Conservation (phyloP, 768 basidiomycete genomes). For the Albatrellus ellisii region DNA sequence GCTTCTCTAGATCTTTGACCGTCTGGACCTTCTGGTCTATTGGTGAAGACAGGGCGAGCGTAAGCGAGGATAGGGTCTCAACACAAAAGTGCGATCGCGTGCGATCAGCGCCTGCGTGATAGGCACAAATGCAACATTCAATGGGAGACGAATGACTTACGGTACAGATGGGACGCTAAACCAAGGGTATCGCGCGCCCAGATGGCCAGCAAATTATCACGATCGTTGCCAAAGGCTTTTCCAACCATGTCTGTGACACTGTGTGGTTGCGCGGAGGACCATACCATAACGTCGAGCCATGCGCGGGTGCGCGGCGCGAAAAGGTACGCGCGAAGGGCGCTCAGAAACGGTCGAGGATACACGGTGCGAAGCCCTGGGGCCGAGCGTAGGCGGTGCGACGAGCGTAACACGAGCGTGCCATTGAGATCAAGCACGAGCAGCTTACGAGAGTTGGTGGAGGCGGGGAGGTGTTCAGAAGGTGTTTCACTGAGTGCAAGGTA, state of each 20-base stretch:
- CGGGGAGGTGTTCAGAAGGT: conserved; percentile 17
- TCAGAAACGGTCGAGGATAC: conserved; percentile 55
- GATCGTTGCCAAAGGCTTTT: conserved; percentile 35
- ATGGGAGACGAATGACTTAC: conserved; percentile 33
- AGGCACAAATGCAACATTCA: background rate
- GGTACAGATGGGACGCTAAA: conserved; percentile 42
- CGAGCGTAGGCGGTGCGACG: conserved; percentile 19
- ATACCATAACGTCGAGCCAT: conserved; percentile 81
- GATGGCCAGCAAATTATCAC: conserved; percentile 37
- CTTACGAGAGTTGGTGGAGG: conserved; percentile 31
- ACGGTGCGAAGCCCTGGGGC: conserved; percentile 21
- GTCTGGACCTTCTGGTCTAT: conserved; percentile 32
- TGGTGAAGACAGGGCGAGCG: conserved; percentile 1
- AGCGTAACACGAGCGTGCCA: conserved; percentile 57
- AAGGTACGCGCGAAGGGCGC: conserved; percentile 46
- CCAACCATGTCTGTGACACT: conserved; percentile 68
- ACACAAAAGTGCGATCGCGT: conserved; percentile 12
- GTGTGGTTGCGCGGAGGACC: conserved; percentile 79
- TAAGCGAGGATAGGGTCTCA: background rate
- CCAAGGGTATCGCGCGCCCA: conserved; percentile 79
- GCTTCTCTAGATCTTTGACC: conserved; percentile 61
- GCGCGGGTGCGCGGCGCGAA: conserved; percentile 42
- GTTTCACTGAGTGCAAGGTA: conserved; percentile 24
- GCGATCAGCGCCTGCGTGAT: background rate
- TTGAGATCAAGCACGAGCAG: conserved; percentile 68